phyloP scores from a whole-genome alignment of 768 basidiomycete species.

The Xanthoconium stramineum region DNA sequence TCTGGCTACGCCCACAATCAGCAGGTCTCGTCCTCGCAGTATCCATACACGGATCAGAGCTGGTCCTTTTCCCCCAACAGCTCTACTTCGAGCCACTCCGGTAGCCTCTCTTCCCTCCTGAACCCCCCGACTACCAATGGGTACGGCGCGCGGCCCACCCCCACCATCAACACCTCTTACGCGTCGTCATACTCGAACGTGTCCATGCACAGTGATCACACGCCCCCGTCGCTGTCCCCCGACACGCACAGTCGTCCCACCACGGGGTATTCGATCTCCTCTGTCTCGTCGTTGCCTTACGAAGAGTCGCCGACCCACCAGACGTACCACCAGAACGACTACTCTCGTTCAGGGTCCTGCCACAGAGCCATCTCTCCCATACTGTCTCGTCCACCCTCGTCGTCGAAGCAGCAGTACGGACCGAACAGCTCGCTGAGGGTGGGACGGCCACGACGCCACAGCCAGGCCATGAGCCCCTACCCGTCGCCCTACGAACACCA shows the following conservation, averaged over 20 bases:
- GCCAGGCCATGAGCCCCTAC: slow-evolving; percentile 85
- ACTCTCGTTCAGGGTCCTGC: slow-evolving; percentile 71
- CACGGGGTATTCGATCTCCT: slow-evolving; percentile 83
- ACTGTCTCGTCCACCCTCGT: slow-evolving; percentile 65
- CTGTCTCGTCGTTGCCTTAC: slow-evolving; percentile 73
- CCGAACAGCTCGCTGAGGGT: slow-evolving; percentile 58
- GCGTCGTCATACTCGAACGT: slow-evolving; percentile 62
- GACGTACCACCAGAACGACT: slow-evolving; percentile 47
- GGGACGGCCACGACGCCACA: slow-evolving; percentile 72
- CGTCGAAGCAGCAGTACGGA: slow-evolving; percentile 54
- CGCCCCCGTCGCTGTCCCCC: slow-evolving; percentile 70
- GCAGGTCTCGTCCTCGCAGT: slow-evolving; percentile 52
- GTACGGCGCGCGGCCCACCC: slow-evolving; percentile 51
- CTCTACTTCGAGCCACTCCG: slow-evolving; percentile 60
- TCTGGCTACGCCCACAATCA: slow-evolving; percentile 29
- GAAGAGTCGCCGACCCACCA: slow-evolving; percentile 47
- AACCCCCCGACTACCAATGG: slow-evolving; percentile 56
- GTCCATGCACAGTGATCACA: slow-evolving; percentile 65
- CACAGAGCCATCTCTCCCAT: slow-evolving; percentile 64
- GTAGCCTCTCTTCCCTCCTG: slow-evolving; percentile 73
- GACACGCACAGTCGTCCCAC: slow-evolving; percentile 71
- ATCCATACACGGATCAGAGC: slow-evolving; percentile 63
- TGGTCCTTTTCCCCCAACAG: slow-evolving; percentile 49
- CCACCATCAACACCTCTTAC: slow-evolving; percentile 73
- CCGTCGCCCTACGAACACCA: slow-evolving; percentile 76